A percentile compares a stretch with the other conserved stretches of the same genome.
Evolutionary conservation across 2,329 filamentous ascomycete species (phyloP).

Genomic region (Aspergillus quadrilineatus): DNA sequence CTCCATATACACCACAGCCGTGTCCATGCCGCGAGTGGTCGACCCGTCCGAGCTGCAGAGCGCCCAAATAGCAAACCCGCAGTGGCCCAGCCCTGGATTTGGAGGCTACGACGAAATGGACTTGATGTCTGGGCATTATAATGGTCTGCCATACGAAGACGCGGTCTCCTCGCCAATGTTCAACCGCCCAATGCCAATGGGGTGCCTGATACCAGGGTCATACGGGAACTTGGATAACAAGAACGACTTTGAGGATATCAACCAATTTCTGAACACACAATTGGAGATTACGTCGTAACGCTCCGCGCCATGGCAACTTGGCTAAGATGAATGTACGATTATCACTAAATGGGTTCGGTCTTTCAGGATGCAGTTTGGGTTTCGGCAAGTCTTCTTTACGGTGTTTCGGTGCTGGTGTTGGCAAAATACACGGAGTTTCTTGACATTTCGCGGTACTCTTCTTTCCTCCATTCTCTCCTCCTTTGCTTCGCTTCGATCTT

Average conservation of each 20-base stretch:
- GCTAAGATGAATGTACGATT: conserved; percentile 22
- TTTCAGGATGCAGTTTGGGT: not conserved
- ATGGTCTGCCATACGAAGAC: conserved; percentile 36
- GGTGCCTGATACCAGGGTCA: conserved; percentile 31
- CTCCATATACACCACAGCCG: conserved; percentile 23
- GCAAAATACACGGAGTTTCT: conserved; percentile 7
- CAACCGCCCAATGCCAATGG: conserved; percentile 35
- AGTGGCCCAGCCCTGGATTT: conserved; percentile 27
- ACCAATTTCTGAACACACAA: conserved; percentile 41
- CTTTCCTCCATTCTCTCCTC: not conserved
- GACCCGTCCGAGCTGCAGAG: conserved; percentile 38
- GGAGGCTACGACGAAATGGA: conserved; percentile 16
- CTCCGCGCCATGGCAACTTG: too few relatives aligned
- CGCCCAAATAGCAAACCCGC: conserved; percentile 18
- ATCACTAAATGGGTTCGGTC: not conserved
- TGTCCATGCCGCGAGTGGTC: conserved; percentile 37
- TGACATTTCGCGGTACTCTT: not conserved
- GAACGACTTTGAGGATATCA: conserved; percentile 41
- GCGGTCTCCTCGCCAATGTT: conserved; percentile 36
- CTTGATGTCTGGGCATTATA: conserved; percentile 27
- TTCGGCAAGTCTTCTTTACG: not conserved
- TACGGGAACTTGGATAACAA: conserved; percentile 29
- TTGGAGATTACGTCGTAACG: conserved; percentile 36
- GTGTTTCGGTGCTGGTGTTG: conserved; percentile 4
- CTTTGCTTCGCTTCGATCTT: not conserved